Percentiles rank a stretch among this genome's conserved stretches.
phyloP scores from a whole-genome alignment of 2,329 filamentous ascomycete species.

The Diaporthe sp. region DNA sequence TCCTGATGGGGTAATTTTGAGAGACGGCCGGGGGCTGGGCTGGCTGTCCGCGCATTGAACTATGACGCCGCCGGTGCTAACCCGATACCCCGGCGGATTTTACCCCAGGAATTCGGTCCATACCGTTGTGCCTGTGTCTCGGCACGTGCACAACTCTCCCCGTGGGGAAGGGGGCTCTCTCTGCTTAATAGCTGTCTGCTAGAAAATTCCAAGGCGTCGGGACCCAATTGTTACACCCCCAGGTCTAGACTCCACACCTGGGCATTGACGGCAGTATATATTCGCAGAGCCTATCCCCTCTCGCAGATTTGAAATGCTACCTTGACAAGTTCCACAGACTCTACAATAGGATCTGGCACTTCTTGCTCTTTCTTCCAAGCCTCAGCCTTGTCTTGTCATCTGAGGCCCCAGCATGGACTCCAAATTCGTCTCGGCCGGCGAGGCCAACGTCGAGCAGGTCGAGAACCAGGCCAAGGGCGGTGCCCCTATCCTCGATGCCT shows the following conservation, averaged over 20 bases:
- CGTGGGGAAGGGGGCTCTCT: not conserved
- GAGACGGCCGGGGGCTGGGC: not conserved
- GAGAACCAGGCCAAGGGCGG: not conserved
- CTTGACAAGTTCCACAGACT: constrained; percentile 10
- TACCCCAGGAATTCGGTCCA: constrained; percentile 30
- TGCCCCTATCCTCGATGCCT: constrained; percentile 5
- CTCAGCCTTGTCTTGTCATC: constrained; percentile 7
- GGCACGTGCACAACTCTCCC: constrained; percentile 21
- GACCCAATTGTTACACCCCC: not conserved
- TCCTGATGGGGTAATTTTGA: constrained; percentile 4
- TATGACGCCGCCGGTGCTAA: constrained; percentile 14
- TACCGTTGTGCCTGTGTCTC: constrained; percentile 9
- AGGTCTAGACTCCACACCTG: constrained; percentile 18
- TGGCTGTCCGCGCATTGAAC: not conserved
- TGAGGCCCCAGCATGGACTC: not conserved
- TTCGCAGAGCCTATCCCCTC: constrained; percentile 22
- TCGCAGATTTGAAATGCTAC: constrained; percentile 8
- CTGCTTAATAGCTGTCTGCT: not conserved
- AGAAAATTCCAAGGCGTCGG: constrained; percentile 11
- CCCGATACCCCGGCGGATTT: constrained; percentile 1
- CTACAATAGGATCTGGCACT: not conserved
- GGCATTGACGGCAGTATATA: constrained; percentile 27
- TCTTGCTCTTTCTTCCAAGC: not conserved
- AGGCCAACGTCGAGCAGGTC: constrained; percentile 21
- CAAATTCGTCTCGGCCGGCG: constrained; percentile 21